Evolutionary conservation across 2,329 filamentous ascomycete genomes (phyloP), one percentile per base, ranked within the genome.

Genomic region (Ceratocystis ficicola): DNA sequence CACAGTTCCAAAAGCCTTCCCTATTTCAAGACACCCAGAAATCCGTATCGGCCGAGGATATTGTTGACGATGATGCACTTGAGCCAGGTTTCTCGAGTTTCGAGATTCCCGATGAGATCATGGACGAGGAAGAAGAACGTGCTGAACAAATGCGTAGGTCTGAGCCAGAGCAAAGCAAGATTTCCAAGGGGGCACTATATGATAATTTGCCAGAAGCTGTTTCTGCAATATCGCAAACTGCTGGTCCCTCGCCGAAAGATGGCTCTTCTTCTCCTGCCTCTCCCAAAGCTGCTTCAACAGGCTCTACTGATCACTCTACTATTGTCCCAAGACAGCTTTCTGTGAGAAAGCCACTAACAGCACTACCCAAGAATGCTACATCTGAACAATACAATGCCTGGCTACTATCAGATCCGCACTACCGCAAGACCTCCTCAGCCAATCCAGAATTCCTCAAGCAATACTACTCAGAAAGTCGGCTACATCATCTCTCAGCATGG

Each of bases 401-500:
- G 67, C 80, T 97, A 0, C 80, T 99, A 2, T 84, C 88, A 1
- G 91, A 97, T 71, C 91, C 94, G 1, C 86, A 86, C 44, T 85
- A 96, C 70, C 84, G 90, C 67, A 94, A 95, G 72, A 91, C 91
- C 0, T 95, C 92, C 1, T 91, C 91, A 1, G 89, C 91, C 7
- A 95, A 99, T 70, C 94, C 95, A 0, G 86, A 94, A 44, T 99
- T 99, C 68, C 79, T 99, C 1, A 88, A 93, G 69, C 92, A 97
- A 68, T 99, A 90, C 72, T 99, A 97, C 73, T 88, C 90, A 3
- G 92, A 97, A 75, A 97, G 93, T 68, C 87, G 94, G 28, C 80
- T 99, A 22, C 95, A 99, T 74, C 94, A 99, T 73, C 78, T 99
- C 0, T 96, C 93, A 0, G 90, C 90, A 0, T 97, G 94, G 95